These are phyloP conservation scores for Solanum aculeatissimum DNA, from an alignment of 305 asterid genomes.

Conservation along the genomic window DNA sequence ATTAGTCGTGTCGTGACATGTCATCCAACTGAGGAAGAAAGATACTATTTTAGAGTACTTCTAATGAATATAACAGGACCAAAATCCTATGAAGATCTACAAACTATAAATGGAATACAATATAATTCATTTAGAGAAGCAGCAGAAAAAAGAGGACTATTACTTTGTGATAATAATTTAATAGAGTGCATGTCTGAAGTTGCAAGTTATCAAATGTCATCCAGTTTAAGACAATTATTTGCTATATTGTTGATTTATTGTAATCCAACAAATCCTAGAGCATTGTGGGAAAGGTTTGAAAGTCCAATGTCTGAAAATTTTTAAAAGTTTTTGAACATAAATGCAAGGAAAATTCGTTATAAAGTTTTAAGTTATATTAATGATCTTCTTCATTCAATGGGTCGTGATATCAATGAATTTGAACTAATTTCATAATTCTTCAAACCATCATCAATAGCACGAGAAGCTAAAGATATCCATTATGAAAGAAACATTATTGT, in stretches of 20 bases:
- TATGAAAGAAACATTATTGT: too few relatives aligned
- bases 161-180: not conserved
- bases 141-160: not conserved
- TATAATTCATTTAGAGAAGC: not conserved
- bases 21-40: not conserved
- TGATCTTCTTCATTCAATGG: not conserved
- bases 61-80: not conserved
- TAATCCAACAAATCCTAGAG: not conserved
- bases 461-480: not conserved
- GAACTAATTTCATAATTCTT: not conserved
- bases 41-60: not conserved
- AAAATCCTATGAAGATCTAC: not conserved
- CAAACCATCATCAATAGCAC: not conserved
- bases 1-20: not conserved
- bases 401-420: too few relatives aligned
- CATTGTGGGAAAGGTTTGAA: not conserved
- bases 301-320: not conserved
- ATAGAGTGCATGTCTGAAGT: not conserved
- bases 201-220: not conserved
- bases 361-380: not conserved
- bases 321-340: not conserved
- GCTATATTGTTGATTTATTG: not conserved
- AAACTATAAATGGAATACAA: not conserved
- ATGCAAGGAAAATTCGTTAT: not conserved
- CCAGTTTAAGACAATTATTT: not conserved